These are phyloP conservation scores for Borealophlyctis nickersoniae DNA, from an alignment of 192 early-diverging fungal genomes.

Conservation along the genomic window DNA sequence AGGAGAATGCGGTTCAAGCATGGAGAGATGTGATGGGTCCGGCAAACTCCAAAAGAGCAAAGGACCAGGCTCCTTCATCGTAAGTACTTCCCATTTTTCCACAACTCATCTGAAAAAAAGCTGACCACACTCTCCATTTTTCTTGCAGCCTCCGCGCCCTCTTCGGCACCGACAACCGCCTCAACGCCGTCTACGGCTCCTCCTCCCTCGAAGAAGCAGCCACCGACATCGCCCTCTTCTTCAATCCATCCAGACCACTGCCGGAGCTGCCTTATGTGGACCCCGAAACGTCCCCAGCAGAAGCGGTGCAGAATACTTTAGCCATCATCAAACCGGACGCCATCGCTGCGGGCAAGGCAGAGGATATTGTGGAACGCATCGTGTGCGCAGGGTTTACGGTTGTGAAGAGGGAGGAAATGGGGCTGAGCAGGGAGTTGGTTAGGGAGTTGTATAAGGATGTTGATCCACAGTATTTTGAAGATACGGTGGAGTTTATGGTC, in stretches of 20 bases:
- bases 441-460: conserved; percentile 38
- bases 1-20: conserved; percentile 44
- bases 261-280: conserved; percentile 33
- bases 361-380: conserved; percentile 51
- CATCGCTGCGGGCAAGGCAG: conserved; percentile 31
- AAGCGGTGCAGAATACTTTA: conserved; percentile 36
- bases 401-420: conserved; percentile 45
- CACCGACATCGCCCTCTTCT: conserved; percentile 44
- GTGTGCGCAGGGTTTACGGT: conserved; percentile 45
- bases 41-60: conserved; percentile 41
- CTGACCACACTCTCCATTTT: not conserved
- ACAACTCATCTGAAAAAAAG: not conserved
- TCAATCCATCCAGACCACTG: conserved; percentile 24
- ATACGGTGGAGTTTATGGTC: conserved; percentile 37
- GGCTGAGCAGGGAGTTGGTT: conserved; percentile 34
- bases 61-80: conserved; percentile 46
- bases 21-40: conserved; percentile 61
- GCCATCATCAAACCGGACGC: conserved; percentile 55
- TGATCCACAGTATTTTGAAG: conserved; percentile 38
- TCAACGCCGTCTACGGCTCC: conserved; percentile 59
- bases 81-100: conserved; percentile 15
- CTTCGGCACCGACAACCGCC: conserved; percentile 49
- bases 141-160: conserved; percentile 44
- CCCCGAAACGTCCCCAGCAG: conserved; percentile 15
- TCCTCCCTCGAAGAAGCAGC: conserved; percentile 37